Conservation (phyloP, 2,329 filamentous ascomycete species). For the Camptophora hylomeconis region DNA sequence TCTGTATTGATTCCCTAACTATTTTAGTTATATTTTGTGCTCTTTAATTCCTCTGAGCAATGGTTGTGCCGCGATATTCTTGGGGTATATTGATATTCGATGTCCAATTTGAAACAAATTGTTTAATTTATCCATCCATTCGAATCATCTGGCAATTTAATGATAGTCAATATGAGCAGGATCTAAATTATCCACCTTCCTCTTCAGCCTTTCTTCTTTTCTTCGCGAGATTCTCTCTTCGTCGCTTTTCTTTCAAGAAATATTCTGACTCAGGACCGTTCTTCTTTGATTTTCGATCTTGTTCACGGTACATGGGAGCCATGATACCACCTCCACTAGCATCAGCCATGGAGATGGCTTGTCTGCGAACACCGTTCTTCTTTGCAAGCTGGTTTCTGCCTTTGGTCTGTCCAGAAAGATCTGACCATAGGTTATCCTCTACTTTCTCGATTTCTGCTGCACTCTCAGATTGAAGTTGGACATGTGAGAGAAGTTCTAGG, state of each 20-base stretch:
- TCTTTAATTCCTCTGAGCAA: no score
- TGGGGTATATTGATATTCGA: no score
- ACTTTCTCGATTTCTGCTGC: constrained; percentile 59
- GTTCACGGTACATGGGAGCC: constrained; percentile 67
- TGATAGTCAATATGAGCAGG: no score
- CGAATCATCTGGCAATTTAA: no score
- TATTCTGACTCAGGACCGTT: constrained; percentile 46
- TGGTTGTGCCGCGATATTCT: no score
- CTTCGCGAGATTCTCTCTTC: constrained; percentile 44
- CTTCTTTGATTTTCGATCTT: constrained; percentile 59
- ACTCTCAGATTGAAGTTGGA: constrained; percentile 75
- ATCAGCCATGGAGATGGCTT: constrained; percentile 72
- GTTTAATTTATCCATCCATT: no score
- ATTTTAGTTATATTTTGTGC: no score
- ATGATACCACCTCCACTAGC: constrained; percentile 88
- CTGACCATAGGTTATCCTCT: constrained; percentile 50
- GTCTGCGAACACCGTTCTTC: constrained; percentile 50
- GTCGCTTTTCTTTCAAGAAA: constrained; percentile 53
- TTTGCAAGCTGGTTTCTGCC: constrained; percentile 8
- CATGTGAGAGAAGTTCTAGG: constrained; percentile 74
- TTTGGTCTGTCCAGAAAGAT: constrained; percentile 29
- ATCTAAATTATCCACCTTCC: no score
- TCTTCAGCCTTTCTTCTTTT: constrained; percentile 24
- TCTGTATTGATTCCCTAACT: no score
- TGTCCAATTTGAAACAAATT: no score